Base-by-base conservation (phyloP, 129 eudicot species). In the Pseudognaphalium luteoalbum region DNA sequence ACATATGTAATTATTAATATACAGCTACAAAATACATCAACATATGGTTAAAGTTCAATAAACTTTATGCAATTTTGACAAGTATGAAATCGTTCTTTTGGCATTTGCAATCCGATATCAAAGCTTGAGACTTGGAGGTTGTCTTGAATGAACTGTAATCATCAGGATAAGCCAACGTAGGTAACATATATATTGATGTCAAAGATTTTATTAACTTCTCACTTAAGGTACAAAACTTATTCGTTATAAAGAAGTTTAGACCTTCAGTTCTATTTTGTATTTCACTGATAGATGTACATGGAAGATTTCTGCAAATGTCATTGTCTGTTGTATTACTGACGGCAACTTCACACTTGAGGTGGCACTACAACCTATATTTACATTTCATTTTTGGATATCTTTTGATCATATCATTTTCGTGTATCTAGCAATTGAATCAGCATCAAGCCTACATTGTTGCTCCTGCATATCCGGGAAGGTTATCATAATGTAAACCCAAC, bases 1-100 rank as follows among this genome's bases (percentile, higher is more conserved):
- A 73, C 8, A 14, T 35, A 35, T 42, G 58, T 60, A 17, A 15
- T 25, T 21, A 19, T 25, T 21, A 19, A 39, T 39, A 16, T 41
- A 28, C 17, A 42, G 34, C 39, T 39, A 74, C 75, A 70, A 25
- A 42, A 16, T 29, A 15, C 29, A 47, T 37, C 9, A 29, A 50
- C 39, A 1, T 29, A 41, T 75, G 35, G 41, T 66, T 33, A 33
- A 52, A 63, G 19, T 75, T 75, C 20, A 5, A 64, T 15, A 29
- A 75, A 8, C 29, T 74, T 2, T 28, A 29, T 42, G 30, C 78
- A 74, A 17, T 74, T 47, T 74, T 44, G 44, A 61, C n/a, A 11
- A 74, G 11, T 30, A 16, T 74, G 44, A 74, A 28, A 11, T 9
- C 2, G 34, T 16, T 14, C 6, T n/a, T 71, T 56, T 61, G 66